Evolutionary conservation across 2,329 filamentous ascomycete genomes (phyloP), one percentile per base, ranked within the genome.

Genomic region (Claviceps pazoutovae): DNA sequence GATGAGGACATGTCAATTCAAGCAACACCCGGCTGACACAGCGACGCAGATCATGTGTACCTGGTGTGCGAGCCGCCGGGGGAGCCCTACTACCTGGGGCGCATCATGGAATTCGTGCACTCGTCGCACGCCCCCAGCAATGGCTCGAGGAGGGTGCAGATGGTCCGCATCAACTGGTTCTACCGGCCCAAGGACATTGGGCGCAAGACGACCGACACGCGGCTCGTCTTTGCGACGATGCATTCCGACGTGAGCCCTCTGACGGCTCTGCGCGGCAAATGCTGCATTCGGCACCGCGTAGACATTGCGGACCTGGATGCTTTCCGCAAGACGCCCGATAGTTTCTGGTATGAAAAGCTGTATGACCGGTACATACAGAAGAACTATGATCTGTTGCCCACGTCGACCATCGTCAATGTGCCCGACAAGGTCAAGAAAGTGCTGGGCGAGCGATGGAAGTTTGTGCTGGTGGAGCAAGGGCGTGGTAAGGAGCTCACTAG

Each of bases 281-380:
- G 91, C 68, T 81, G 84, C 57, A 93, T 98, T 66, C 78, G 80
- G 66, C 93, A 98, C 72, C 83, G 87, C 60, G 86, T 83, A 56
- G 89, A 97, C 66, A 91, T 97, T 55, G 71, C 79, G 38, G 83
- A 86, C 62, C 71, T 96, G 58, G 87, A 95, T 53, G 80, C 83
- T 50, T 95, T 90, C 66, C 86, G 90, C 64, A 91, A 86, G 66
- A 80, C 75, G 26, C 84, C 85, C 60, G 88, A 98, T 68, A 83
- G 78, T 59, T 98, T 98, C 67, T 98, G 90, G 86, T 98, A 88
- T 66, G 91, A 95, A 62, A 95, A 96, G 65, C 80, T 97, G 60
- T 97, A 95, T 68, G 93, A 98, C 71, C 86, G 93, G 54, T 98
- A 97, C 71, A 97, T 98, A 57, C 89, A 95, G 65, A 90, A 95